Conservation (phyloP, 768 basidiomycete species). For the Russula sp. region DNA sequence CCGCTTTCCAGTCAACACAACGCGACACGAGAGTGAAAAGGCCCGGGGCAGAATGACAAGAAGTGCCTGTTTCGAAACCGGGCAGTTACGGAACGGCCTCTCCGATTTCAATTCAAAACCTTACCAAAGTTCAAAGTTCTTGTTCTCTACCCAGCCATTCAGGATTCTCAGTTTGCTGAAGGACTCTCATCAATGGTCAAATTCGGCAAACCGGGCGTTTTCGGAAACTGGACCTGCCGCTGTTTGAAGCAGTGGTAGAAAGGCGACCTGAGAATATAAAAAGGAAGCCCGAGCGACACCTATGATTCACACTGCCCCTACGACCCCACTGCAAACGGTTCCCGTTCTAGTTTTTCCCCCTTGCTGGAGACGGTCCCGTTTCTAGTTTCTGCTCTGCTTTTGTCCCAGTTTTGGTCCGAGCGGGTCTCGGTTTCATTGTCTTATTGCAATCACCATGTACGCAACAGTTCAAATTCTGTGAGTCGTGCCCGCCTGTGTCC, state of each 20-base stretch:
- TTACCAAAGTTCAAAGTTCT: no score
- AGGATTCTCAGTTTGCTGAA: no score
- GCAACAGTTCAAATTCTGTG: constrained; percentile 93
- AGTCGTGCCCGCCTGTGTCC: constrained; percentile 62
- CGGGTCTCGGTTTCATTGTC: constrained; percentile 29
- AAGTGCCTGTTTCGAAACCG: no score
- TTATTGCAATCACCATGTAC: constrained; percentile 47
- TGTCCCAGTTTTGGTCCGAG: constrained; percentile 31
- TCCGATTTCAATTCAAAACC: no score
- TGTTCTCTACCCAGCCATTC: no score
- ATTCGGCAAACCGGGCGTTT: no score
- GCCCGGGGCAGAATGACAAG: no score
- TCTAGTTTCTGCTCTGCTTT: constrained; percentile 26
- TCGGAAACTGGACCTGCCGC: no score
- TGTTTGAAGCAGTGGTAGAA: constrained; percentile 53
- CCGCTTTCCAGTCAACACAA: no score
- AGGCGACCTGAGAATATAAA: constrained; percentile 45
- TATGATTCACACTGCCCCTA: constrained; percentile 20
- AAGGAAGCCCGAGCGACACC: constrained; percentile 6
- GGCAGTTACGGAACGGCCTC: no score
- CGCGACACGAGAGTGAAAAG: no score
- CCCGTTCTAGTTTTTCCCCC: constrained; percentile 27
- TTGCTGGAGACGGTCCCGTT: constrained; percentile 27
- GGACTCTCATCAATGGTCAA: no score
- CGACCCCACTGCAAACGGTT: constrained; percentile 25